Conservation (phyloP, 1,284 basidiomycete species). For the Apiotrichum veenhuisii region DNA sequence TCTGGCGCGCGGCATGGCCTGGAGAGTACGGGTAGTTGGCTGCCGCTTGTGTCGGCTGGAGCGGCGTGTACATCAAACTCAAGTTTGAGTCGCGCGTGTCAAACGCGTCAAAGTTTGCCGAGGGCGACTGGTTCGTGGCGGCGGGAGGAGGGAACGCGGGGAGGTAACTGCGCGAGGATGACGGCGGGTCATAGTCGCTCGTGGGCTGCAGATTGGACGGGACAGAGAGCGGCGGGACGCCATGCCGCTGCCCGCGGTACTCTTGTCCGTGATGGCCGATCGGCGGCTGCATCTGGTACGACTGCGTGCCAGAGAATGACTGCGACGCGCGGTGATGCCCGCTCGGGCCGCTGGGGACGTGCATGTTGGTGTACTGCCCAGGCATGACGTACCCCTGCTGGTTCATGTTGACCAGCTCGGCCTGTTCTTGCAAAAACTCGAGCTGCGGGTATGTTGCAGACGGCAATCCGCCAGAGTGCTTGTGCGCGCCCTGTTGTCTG, state of each 20-base stretch:
- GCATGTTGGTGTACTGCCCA: constrained; percentile 28
- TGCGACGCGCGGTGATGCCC: constrained; percentile 25
- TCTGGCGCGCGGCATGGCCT: constrained; percentile 34
- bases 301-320: constrained; percentile 23
- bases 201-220: constrained; percentile 13
- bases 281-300: constrained; percentile 43
- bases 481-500: constrained; percentile 55
- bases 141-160: constrained; percentile 48
- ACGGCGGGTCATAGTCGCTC: constrained; percentile 34
- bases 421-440: constrained; percentile 86
- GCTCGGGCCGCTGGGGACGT: constrained; percentile 3
- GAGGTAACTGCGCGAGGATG: constrained; percentile 26
- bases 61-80: constrained; percentile 46
- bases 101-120: constrained; percentile 40
- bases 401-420: constrained; percentile 64
- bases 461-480: constrained; percentile 31
- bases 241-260: constrained; percentile 11
- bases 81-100: constrained; percentile 32
- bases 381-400: constrained; percentile 39
- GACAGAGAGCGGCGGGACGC: constrained; percentile 6
- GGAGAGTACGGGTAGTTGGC: constrained; percentile 17
- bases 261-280: constrained; percentile 31
- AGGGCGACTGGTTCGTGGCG: constrained; percentile 27
- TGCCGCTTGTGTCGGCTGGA: constrained; percentile 34
- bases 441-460: constrained; percentile 74